Evolutionary conservation across 2,329 filamentous ascomycete species (phyloP).

Genomic region (Ceratocystis albifundus): DNA sequence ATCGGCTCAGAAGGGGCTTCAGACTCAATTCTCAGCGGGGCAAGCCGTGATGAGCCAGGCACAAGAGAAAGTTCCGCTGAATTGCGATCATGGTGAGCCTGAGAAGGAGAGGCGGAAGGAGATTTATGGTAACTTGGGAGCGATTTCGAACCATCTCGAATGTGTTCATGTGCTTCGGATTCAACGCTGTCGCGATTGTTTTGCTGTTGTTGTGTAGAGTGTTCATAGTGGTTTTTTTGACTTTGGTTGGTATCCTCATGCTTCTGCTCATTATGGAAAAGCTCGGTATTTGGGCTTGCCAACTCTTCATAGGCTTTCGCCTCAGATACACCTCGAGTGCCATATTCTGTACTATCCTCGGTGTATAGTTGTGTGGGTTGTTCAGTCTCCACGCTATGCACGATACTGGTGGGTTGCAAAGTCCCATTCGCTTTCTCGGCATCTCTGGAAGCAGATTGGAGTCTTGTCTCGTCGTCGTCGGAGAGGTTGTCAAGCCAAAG

Average conservation of each 20-base stretch:
- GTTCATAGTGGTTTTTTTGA: background rate
- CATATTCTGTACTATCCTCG: background rate
- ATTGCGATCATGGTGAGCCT: background rate
- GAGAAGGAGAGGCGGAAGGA: background rate
- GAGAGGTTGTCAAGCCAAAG: slow-evolving; percentile 38
- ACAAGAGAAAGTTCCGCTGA: background rate
- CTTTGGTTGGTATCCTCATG: too few relatives aligned
- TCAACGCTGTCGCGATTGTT: background rate
- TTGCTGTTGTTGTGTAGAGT: background rate
- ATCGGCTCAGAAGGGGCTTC: slow-evolving; percentile 13
- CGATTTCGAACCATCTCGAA: too few relatives aligned
- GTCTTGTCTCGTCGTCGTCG: slow-evolving; percentile 30
- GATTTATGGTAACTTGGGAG: too few relatives aligned
- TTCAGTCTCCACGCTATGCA: slow-evolving; percentile 7
- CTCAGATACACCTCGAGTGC: too few relatives aligned
- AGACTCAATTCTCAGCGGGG: background rate
- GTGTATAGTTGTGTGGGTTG: background rate
- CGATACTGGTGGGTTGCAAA: background rate
- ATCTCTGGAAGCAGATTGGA: slow-evolving; percentile 14
- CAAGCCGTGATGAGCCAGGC: background rate
- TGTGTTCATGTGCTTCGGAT: background rate
- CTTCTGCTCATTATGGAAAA: too few relatives aligned
- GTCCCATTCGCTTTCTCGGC: background rate
- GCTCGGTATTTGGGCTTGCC: too few relatives aligned
- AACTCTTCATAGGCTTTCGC: too few relatives aligned